These are phyloP conservation scores for Mollisiaceae sp. DNA, from an alignment of 2,329 filamentous ascomycete species.

Conservation along the genomic window DNA sequence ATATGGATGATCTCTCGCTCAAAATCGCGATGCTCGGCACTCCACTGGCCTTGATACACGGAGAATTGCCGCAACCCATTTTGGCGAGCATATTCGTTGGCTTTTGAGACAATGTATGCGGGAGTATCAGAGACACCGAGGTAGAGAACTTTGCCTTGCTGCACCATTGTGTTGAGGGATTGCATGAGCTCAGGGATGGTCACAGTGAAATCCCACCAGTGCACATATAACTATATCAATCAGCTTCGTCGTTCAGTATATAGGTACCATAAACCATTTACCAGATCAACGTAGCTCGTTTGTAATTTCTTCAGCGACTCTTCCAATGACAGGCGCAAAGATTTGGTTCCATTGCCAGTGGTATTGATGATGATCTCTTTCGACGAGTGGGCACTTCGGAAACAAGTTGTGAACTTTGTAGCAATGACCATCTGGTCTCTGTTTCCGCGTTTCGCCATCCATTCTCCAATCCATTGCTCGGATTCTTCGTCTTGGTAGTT, in stretches of 20 bases:
- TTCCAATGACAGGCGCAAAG: constrained; percentile 59
- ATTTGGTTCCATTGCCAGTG: constrained; percentile 67
- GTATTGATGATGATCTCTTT: constrained; percentile 51
- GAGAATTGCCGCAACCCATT: constrained; percentile 73
- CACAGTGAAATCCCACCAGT: constrained; percentile 73
- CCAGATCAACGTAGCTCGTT: constrained; percentile 72
- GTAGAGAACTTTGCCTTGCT: constrained; percentile 67
- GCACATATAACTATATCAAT: constrained; percentile 56
- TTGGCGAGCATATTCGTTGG: constrained; percentile 71
- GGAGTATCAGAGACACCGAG: constrained; percentile 72
- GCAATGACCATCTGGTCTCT: constrained; percentile 71
- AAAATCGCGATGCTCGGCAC: constrained; percentile 65
- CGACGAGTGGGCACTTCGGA: constrained; percentile 38
- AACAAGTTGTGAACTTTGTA: constrained; percentile 57
- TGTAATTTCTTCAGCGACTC: constrained; percentile 64
- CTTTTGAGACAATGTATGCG: constrained; percentile 70
- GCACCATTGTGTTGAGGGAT: constrained; percentile 64
- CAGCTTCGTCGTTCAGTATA: not conserved
- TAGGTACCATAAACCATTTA: constrained; percentile 38
- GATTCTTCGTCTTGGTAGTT: constrained; percentile 67
- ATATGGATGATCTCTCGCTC: constrained; percentile 67
- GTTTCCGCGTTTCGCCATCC: constrained; percentile 68
- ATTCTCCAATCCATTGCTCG: constrained; percentile 72
- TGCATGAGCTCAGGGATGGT: constrained; percentile 73
- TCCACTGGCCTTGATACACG: constrained; percentile 72